A percentile compares a stretch with the other conserved stretches of the same genome.
Evolutionary conservation across 805 yeast genomes (phyloP).

Genomic region (Candida broadrunensis): DNA sequence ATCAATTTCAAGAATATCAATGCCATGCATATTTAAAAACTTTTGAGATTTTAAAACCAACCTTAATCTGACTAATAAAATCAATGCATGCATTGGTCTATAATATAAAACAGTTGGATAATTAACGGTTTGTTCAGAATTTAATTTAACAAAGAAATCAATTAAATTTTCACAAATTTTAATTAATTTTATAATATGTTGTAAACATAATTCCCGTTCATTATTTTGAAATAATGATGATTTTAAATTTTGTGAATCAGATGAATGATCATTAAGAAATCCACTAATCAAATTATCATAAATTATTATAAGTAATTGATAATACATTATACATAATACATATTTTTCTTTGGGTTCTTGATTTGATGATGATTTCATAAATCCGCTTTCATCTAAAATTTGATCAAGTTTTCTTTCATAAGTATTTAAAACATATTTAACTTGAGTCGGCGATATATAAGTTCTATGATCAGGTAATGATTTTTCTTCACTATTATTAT

Average conservation of each 20-base stretch:
- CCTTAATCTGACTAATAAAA: constrained; percentile 45
- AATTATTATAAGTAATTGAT: constrained; percentile 49
- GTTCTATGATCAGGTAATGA: constrained; percentile 4
- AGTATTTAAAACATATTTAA: constrained; percentile 26
- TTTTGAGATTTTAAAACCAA: constrained; percentile 42
- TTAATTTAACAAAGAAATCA: constrained; percentile 40
- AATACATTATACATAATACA: constrained; percentile 44
- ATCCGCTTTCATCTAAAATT: constrained; percentile 38
- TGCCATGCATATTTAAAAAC: constrained; percentile 14
- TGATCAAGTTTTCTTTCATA: constrained; percentile 41
- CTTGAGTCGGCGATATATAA: constrained; percentile 11
- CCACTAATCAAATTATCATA: constrained; percentile 52
- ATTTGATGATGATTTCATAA: constrained; percentile 17
- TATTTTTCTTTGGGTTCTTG: constrained; percentile 32
- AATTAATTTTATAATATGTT: constrained; percentile 40
- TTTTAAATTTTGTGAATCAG: neutral
- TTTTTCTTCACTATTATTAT: neutral
- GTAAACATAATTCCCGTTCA: constrained; percentile 29
- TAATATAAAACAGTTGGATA: constrained; percentile 54
- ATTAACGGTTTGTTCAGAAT: constrained; percentile 30
- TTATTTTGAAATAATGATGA: constrained; percentile 7
- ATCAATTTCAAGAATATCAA: constrained; percentile 11
- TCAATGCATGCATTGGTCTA: constrained; percentile 51
- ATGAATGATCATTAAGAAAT: constrained; percentile 9
- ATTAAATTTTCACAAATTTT: constrained; percentile 45